Conservation (phyloP, 352 stramenopile genomes). For the Aphanomyces astaci region DNA sequence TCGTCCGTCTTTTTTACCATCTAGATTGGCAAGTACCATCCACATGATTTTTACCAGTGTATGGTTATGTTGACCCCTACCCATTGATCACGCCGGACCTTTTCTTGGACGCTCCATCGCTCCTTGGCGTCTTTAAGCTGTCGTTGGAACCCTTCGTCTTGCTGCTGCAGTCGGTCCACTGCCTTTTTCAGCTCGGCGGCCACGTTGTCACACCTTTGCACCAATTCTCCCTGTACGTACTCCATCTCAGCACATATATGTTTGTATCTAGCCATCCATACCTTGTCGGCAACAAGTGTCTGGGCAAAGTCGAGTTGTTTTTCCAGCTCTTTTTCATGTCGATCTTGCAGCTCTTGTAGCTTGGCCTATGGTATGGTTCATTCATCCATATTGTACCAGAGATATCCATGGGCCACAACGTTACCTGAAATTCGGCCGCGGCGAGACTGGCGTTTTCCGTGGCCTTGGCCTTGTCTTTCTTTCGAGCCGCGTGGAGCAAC, state of each 20-base stretch:
- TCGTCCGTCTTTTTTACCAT: conserved; percentile 78
- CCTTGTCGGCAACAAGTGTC: conserved; percentile 65
- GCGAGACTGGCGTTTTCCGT: conserved; percentile 43
- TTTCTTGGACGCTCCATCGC: conserved; percentile 59
- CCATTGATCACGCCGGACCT: conserved; percentile 63
- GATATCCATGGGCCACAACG: background rate
- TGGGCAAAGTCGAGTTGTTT: conserved; percentile 76
- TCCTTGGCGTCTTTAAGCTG: conserved; percentile 74
- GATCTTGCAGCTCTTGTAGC: conserved; percentile 48
- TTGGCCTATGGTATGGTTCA: conserved; percentile 30
- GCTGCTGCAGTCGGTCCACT: conserved; percentile 30
- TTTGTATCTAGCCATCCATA: conserved; percentile 23
- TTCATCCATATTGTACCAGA: background rate
- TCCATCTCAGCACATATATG: too few relatives aligned
- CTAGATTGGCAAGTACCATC: too few relatives aligned
- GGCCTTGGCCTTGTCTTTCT: conserved; percentile 64
- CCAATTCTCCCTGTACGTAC: conserved; percentile 40
- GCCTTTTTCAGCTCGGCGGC: conserved; percentile 59
- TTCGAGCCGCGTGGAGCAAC: conserved; percentile 57
- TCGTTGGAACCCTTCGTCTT: conserved; percentile 57
- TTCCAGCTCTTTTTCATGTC: conserved; percentile 67
- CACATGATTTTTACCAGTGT: too few relatives aligned
- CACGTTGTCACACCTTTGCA: conserved; percentile 66
- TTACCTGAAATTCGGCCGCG: conserved; percentile 34
- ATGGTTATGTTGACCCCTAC: conserved; percentile 9